Percentiles rank a stretch among this genome's conserved stretches.
phyloP scores from a whole-genome alignment of 106 monocot species.

The Iris macrosiphon region DNA sequence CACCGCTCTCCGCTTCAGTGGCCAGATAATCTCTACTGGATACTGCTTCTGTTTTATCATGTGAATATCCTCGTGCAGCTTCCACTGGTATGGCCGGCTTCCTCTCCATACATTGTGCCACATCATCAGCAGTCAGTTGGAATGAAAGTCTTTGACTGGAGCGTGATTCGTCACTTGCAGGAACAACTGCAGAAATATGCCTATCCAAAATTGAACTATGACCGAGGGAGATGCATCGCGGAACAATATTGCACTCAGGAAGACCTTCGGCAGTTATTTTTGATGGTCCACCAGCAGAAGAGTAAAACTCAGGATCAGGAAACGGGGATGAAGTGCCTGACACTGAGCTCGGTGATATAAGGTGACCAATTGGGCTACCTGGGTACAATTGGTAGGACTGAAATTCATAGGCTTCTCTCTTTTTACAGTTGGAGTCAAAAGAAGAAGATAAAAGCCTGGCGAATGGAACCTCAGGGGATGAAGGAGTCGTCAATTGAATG shows the following conservation, averaged over 20 bases:
- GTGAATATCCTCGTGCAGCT: slow-evolving; percentile 4
- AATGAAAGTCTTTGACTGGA: slow-evolving; percentile 23
- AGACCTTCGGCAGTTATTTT: slow-evolving; percentile 15
- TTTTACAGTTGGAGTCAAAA: slow-evolving; percentile 19
- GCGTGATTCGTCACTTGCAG: not conserved
- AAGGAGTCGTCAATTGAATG: slow-evolving; percentile 60
- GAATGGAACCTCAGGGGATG: slow-evolving; percentile 86
- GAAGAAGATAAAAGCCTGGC: slow-evolving; percentile 50
- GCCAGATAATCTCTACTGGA: not conserved
- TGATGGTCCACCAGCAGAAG: slow-evolving; percentile 10
- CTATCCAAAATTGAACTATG: slow-evolving; percentile 43
- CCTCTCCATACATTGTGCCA: slow-evolving; percentile 15
- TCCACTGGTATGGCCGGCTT: slow-evolving; percentile 9
- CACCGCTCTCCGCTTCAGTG: slow-evolving; percentile 4
- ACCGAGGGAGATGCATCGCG: slow-evolving; percentile 6
- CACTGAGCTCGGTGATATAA: slow-evolving; percentile 65
- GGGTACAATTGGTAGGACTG: slow-evolving; percentile 51
- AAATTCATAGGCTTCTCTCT: slow-evolving; percentile 27
- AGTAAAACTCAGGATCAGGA: slow-evolving; percentile 37
- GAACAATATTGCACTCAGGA: slow-evolving; percentile 15
- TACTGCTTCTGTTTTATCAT: not conserved
- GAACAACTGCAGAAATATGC: slow-evolving; percentile 13
- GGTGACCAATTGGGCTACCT: slow-evolving; percentile 63
- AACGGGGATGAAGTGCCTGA: slow-evolving; percentile 66
- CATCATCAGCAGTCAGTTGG: slow-evolving; percentile 41